phyloP scores from a whole-genome alignment of 176 grass and related monocot genomes.

The Oryza glumipatula region DNA sequence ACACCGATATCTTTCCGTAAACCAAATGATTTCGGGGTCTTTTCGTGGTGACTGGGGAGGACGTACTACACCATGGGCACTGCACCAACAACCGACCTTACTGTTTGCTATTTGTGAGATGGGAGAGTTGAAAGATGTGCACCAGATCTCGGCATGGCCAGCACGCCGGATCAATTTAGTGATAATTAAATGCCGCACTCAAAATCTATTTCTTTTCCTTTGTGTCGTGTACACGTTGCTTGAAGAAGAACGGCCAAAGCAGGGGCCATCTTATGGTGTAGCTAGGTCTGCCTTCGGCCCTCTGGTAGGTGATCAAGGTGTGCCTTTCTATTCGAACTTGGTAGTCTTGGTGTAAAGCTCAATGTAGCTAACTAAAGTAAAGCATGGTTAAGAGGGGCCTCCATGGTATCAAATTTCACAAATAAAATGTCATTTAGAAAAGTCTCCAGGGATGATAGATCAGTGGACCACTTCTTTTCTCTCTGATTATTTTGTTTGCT shows the following conservation, averaged over 20 bases:
- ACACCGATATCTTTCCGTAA: conserved; percentile 13
- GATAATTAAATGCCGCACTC: not conserved
- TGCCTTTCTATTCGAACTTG: not conserved
- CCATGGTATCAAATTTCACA: not conserved
- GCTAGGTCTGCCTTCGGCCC: not conserved
- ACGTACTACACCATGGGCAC: conserved; percentile 13
- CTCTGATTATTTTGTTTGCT: not conserved
- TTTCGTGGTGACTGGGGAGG: conserved; percentile 2
- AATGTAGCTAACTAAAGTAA: not conserved
- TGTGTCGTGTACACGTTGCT: not conserved
- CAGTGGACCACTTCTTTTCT: not conserved
- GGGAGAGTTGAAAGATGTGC: conserved; percentile 5
- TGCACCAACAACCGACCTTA: conserved; percentile 29
- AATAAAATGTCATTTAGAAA: not conserved
- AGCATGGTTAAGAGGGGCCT: not conserved
- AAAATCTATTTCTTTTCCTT: not conserved
- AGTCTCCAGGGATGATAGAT: not conserved
- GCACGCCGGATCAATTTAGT: not conserved
- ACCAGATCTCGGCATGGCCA: not conserved
- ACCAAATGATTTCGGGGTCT: not conserved
- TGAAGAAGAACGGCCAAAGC: not conserved
- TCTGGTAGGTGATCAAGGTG: not conserved
- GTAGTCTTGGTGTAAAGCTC: not conserved
- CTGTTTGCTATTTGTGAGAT: not conserved
- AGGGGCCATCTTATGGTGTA: not conserved